Evolutionary conservation across 352 stramenopile genomes (phyloP), one percentile per base, ranked within the genome.

Genomic region (Pythium guiyangense): DNA sequence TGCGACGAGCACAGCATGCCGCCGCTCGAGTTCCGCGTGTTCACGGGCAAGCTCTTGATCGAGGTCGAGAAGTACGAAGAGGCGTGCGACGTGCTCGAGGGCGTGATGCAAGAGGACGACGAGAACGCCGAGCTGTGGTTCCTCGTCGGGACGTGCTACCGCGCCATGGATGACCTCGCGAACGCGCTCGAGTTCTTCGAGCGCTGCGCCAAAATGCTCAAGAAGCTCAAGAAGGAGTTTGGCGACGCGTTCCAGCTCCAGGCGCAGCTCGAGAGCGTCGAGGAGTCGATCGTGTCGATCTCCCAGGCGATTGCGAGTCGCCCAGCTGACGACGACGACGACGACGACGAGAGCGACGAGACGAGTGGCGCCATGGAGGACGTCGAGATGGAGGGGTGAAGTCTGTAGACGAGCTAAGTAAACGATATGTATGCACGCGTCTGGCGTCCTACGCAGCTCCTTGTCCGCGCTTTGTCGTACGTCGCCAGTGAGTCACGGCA

Each of bases 101-200:
- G 76, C 39, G 85, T 95, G 50, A 90, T 96, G 79, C 79, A 94
- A 60, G 86, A 96, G 50, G 86, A 96, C 57, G 86, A 96, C 60
- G 84, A 94, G 50, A 94, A 95, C 59, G 86, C 85, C 17, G 86
- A 96, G 71, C 67, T 96, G 45, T 96, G 86, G 86, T 94, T 95
- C 62, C 74, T 96, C 22, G 79, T 96, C 15, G 86, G 73, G 34
- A 92, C 84, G 60, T 95, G 86, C 66, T 93, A 96, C 60, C 87
- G 85, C 18, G 84, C 80, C 0, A 86, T 94, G 73, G 86, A 93
- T 55, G 83, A 96, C 54, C 68, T 91, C 42, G 44, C 67, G n/a
- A 84, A 77, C 29, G 78, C 86, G 37, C 75, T 94, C 40, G 86
- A 96, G 69, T 96, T 92, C 64, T 90, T 95, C 29, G 73, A 94